A percentile compares a stretch with the other conserved stretches of the same genome.
phyloP scores from a whole-genome alignment of 305 asterid species.

The Fraxinus velutina region DNA sequence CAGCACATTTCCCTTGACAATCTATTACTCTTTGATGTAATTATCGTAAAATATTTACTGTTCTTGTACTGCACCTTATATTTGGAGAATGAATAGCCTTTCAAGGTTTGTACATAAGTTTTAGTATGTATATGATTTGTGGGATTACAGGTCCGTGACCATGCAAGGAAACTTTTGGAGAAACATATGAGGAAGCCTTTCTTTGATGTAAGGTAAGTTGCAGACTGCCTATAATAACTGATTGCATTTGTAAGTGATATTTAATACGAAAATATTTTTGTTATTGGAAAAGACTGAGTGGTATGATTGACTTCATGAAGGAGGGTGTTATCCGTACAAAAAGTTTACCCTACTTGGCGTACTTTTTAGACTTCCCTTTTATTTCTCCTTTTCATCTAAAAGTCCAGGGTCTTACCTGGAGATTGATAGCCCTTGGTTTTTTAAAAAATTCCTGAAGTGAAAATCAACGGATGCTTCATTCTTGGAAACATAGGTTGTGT shows the following conservation, averaged over 20 bases:
- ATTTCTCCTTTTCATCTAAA: background rate
- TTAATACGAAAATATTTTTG: background rate
- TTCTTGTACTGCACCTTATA: background rate
- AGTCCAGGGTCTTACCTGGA: background rate
- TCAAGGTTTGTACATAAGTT: conserved; percentile 4
- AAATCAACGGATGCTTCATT: background rate
- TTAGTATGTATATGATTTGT: conserved; percentile 22
- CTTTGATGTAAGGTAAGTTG: conserved; percentile 70
- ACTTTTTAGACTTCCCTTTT: background rate
- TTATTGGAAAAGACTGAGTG: background rate
- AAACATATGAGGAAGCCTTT: conserved; percentile 83
- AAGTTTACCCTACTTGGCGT: background rate
- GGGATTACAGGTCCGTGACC: conserved; percentile 76
- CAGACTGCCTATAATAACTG: background rate
- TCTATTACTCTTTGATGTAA: background rate
- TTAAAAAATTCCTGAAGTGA: background rate
- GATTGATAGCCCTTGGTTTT: background rate
- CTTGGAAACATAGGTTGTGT: background rate
- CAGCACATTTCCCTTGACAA: background rate
- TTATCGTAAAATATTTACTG: background rate
- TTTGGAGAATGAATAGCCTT: background rate
- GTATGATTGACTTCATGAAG: background rate
- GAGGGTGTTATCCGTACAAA: background rate
- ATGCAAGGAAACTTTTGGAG: conserved; percentile 95
- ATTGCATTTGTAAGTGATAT: background rate